Evolutionary conservation across 2,329 filamentous ascomycete species (phyloP).

Genomic region (Aspergillus thermomutatus): DNA sequence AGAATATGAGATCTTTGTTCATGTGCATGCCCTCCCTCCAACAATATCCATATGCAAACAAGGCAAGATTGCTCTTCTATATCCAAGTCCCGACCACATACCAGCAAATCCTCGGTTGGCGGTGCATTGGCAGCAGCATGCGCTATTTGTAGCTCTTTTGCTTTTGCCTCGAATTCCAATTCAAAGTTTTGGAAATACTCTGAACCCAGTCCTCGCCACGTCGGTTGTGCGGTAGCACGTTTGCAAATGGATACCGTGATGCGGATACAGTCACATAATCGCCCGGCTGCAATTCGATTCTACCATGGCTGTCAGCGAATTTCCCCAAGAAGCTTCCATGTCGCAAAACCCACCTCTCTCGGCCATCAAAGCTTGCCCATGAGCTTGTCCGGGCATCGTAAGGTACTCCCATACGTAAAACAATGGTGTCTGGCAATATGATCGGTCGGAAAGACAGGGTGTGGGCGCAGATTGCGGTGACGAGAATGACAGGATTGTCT

Average conservation of each 20-base stretch:
- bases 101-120: neutral
- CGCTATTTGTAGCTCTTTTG: conserved; percentile 39
- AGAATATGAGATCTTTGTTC: neutral
- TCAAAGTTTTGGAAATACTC: conserved; percentile 49
- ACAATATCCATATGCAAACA: neutral
- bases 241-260: conserved; percentile 51
- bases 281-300: conserved; percentile 47
- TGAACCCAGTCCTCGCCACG: conserved; percentile 50
- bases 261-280: conserved; percentile 54
- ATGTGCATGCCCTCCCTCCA: neutral
- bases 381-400: conserved; percentile 85
- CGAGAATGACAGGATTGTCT: conserved; percentile 91
- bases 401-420: conserved; percentile 87
- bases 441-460: conserved; percentile 95
- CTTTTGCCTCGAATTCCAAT: conserved; percentile 49
- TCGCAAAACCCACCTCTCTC: conserved; percentile 59
- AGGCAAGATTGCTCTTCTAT: neutral
- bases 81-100: neutral
- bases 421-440: conserved; percentile 92
- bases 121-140: neutral
- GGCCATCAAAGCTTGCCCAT: conserved; percentile 97
- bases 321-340: neutral
- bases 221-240: conserved; percentile 43
- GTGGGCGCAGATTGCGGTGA: conserved; percentile 92
- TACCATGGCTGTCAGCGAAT: conserved; percentile 20